A percentile compares a stretch with the other conserved stretches of the same genome.
Evolutionary conservation across 441 rosid genomes (phyloP).

Genomic region (Jatropha multifida): DNA sequence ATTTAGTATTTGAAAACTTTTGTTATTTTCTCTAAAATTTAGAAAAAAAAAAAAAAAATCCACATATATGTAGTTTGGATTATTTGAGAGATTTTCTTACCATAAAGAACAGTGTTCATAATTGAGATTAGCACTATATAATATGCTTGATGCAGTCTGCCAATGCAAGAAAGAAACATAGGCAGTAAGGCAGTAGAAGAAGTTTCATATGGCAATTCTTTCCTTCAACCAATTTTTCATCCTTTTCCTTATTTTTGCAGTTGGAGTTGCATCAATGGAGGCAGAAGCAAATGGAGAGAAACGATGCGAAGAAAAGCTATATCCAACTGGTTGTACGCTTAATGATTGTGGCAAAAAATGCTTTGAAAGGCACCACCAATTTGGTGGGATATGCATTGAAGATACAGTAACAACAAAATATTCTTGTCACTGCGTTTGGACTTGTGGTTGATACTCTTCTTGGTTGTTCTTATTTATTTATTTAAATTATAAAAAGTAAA

Average conservation of each 20-base stretch:
- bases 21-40: no score
- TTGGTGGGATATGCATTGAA: neutral
- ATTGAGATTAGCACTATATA: no score
- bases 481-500: no score
- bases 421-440: conserved; percentile 2
- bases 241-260: neutral
- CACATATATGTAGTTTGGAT: no score
- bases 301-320: neutral
- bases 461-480: no score
- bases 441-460: neutral
- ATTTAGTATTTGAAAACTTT: no score
- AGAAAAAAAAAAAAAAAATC: no score
- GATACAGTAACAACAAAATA: neutral
- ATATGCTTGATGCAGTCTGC: no score
- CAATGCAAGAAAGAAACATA: no score
- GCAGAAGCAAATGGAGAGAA: neutral
- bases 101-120: no score
- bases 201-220: neutral
- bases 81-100: no score
- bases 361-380: neutral
- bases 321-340: neutral
- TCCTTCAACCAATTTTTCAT: neutral
- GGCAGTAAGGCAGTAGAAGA: neutral
- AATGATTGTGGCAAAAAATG: neutral
- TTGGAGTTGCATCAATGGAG: neutral